phyloP scores from a whole-genome alignment of 192 early-diverging fungal species.

The Backusella tarrabulga region DNA sequence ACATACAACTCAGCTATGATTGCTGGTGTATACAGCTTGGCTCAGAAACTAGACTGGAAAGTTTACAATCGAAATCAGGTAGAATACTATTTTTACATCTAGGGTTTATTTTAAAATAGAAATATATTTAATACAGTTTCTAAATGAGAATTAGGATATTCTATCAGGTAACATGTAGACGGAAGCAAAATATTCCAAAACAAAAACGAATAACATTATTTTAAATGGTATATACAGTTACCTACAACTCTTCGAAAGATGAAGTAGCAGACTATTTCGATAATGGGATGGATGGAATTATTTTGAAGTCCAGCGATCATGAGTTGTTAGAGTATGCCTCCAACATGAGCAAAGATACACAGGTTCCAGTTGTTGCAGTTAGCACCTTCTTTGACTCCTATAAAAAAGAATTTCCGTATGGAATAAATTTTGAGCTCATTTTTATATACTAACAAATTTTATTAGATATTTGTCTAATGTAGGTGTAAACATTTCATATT shows the following conservation, averaged over 20 bases:
- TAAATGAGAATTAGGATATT: constrained; percentile 1
- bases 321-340: neutral
- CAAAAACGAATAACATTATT: neutral
- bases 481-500: constrained; percentile 8
- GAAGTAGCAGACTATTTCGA: neutral
- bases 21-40: constrained; percentile 1
- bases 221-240: neutral
- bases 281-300: neutral
- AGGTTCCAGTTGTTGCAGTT: neutral
- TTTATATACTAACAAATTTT: neutral
- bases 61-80: constrained; percentile 5
- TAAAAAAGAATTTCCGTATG: neutral
- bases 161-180: neutral
- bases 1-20: constrained; percentile 10
- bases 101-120: neutral
- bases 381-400: neutral
- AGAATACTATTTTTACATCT: constrained; percentile 1
- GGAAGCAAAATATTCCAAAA: neutral
- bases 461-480: constrained; percentile 17
- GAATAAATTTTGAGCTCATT: neutral
- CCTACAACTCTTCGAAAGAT: neutral
- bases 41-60: constrained; percentile 19
- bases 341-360: neutral
- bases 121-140: constrained; percentile 1
- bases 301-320: constrained; percentile 1